Evolutionary conservation across 2,329 filamentous ascomycete species (phyloP).

Genomic region (Sporothrix globosa): DNA sequence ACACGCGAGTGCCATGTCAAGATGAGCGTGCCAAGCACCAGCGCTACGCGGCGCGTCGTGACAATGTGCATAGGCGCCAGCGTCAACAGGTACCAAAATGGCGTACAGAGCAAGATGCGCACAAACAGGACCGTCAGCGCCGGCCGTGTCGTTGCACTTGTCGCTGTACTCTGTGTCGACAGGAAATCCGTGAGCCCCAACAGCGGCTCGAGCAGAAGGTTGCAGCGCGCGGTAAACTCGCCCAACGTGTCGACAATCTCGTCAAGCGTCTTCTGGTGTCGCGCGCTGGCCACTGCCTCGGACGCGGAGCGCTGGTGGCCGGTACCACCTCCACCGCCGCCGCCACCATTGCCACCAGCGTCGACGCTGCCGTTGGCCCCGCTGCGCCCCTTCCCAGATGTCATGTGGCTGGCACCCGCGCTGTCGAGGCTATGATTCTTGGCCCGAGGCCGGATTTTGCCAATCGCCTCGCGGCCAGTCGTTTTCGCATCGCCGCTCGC

Average conservation of each 20-base stretch:
- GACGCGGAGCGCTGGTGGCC: constrained; percentile 48
- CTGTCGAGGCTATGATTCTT: constrained; percentile 42
- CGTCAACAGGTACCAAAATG: constrained; percentile 82
- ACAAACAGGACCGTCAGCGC: constrained; percentile 88
- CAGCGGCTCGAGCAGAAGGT: constrained; percentile 86
- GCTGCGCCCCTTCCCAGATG: constrained; percentile 21
- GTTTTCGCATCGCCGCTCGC: constrained; percentile 39
- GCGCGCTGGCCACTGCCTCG: constrained; percentile 64
- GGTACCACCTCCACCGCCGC: constrained; percentile 31
- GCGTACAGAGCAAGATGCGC: constrained; percentile 83
- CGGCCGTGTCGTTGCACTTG: constrained; percentile 85
- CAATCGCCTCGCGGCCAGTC: constrained; percentile 29
- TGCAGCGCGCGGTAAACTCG: constrained; percentile 87
- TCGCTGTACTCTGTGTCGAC: constrained; percentile 85
- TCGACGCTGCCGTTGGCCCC: constrained; percentile 29
- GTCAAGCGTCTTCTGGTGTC: constrained; percentile 91
- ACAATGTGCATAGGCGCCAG: constrained; percentile 78
- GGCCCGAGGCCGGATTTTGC: constrained; percentile 34
- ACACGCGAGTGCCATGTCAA: constrained; percentile 92
- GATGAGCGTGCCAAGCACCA: constrained; percentile 83
- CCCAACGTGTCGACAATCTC: constrained; percentile 95
- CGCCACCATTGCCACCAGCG: constrained; percentile 31
- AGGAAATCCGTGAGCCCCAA: constrained; percentile 90
- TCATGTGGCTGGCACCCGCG: constrained; percentile 33
- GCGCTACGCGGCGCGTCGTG: constrained; percentile 79